Base-by-base conservation (phyloP, 1,139 yeast species). In the Nakaseomyces glabratus region DNA sequence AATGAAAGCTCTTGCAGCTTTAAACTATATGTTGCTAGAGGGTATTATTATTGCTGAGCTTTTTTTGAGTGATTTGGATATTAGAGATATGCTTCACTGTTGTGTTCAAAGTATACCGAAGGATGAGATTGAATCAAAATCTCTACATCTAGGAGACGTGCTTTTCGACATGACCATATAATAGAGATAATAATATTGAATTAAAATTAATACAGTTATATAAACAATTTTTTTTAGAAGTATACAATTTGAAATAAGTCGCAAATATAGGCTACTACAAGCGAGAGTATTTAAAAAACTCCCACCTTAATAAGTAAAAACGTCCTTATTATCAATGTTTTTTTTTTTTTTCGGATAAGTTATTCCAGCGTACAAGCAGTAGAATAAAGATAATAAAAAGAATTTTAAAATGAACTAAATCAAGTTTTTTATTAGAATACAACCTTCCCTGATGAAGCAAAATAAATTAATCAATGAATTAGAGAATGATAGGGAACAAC, bases 21-120 rank as follows among this genome's bases (percentile, higher is more conserved):
- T 52, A 18, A 36, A 45, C 6, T 33, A 40, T n/a, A 46, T 51
- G 44, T 22, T 51, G 2, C 34, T 52, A 13, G 50, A 49, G 36
- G 58, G 57, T 8, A 40, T 52, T 4, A 10, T 35, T 1, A 36
- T 44, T 6, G 40, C 55, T 4, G 57, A 47, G 22, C 33, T 41
- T 11, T 33, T 40, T 20, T 25, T 51, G 8, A 34, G 49, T 3
- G 58, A 52, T 19, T 33, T 34, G 4, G 40, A 34, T 3, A 15
- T 51, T 4, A 36, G 35, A 28, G 49, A 50, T 17, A 51, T 52
- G 47, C 19, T 52, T 8, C 23, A 22, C 11, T 42, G 45, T 18
- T 51, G 56, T 30, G 17, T 50, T 8, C 44, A 42, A n/a, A 48
- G 47, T 1, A 20, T 50, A 8, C 54, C 56, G 2, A 25, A 22